phyloP scores from a whole-genome alignment of 768 basidiomycete species.

The Russula sp. region DNA sequence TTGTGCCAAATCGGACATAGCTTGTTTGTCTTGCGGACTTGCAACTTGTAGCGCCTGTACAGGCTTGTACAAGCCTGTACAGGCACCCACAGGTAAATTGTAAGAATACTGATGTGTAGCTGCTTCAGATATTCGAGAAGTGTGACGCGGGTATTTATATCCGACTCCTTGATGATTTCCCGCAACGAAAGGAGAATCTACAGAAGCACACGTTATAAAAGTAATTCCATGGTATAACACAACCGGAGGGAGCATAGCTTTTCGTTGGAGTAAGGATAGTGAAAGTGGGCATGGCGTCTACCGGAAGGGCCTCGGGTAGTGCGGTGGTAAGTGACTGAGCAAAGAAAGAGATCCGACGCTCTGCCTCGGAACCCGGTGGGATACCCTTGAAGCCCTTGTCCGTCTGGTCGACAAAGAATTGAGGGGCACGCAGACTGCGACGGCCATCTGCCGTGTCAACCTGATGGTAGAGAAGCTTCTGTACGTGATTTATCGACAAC shows the following conservation, averaged over 20 bases:
- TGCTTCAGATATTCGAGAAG: constrained; percentile 98
- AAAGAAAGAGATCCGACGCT: too few relatives aligned
- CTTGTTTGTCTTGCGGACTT: too few relatives aligned
- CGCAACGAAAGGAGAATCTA: constrained; percentile 91
- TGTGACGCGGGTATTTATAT: constrained; percentile 94
- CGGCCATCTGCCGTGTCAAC: constrained; percentile 84
- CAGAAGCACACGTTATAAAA: not conserved
- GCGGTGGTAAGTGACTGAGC: constrained; percentile 95
- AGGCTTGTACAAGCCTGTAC: too few relatives aligned
- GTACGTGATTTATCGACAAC: constrained; percentile 97
- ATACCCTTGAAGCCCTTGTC: constrained; percentile 94
- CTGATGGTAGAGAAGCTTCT: constrained; percentile 96
- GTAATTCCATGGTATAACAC: not conserved
- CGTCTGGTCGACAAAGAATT: constrained; percentile 95
- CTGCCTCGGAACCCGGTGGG: too few relatives aligned
- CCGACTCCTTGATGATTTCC: constrained; percentile 98
- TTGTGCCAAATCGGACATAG: too few relatives aligned
- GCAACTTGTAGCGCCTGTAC: too few relatives aligned
- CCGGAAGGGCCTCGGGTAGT: constrained; percentile 93
- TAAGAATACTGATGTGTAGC: too few relatives aligned
- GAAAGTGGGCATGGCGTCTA: too few relatives aligned
- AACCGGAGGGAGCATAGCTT: constrained; percentile 47
- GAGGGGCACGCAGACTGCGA: constrained; percentile 87
- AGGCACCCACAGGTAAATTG: too few relatives aligned
- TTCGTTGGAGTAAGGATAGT: too few relatives aligned